Evolutionary conservation across 108 stramenopile genomes (phyloP), one percentile per base, ranked within the genome.

Genomic region (Schizochytrium sp.): DNA sequence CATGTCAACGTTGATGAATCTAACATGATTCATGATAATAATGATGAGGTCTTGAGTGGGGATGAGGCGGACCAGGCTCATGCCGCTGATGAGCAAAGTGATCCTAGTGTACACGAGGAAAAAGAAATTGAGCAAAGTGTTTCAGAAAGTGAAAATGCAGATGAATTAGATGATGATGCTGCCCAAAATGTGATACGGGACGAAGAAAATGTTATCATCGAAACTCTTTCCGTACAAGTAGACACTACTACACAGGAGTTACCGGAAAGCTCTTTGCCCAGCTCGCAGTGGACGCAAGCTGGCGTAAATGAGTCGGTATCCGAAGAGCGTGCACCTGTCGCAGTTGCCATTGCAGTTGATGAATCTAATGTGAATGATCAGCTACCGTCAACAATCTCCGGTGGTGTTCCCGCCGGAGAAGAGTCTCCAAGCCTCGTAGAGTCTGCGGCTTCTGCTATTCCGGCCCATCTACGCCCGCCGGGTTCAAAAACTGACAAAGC

Each of bases 251-350:
- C 57, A 58, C 57, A 10, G 28, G 28, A 28, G 28, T 58, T 17
- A 58, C 13, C 57, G 57, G 57, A 58, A 17, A 10, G 57, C 57
- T 10, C 57, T 12, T 69, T 44, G 12, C 7, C 64, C 64, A 69
- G 64, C 28, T 8, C 12, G 64, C 64, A 69, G 64, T 69, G 64
- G 64, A 69, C 64, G 64, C 64, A 69, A 69, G 64, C 64, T 69
- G 64, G 28, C 10, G 12, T 7, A 38, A 44, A 7, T 69, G 64
- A 69, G 7, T 8, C 28, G 2, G 19, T 38, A 28, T 28, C 28
- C 28, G 28, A 28, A 28, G 28, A 28, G 28, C 28, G 28, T 28
- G 28, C 28, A 28, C 28, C 28, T 28, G 28, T 28, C 28, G 28
- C 28, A 28, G 28, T 28, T 28, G 28, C 28, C 28, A 28, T 28